phyloP scores from a whole-genome alignment of 1,139 yeast species.

The Scheffersomyces insectosa region DNA sequence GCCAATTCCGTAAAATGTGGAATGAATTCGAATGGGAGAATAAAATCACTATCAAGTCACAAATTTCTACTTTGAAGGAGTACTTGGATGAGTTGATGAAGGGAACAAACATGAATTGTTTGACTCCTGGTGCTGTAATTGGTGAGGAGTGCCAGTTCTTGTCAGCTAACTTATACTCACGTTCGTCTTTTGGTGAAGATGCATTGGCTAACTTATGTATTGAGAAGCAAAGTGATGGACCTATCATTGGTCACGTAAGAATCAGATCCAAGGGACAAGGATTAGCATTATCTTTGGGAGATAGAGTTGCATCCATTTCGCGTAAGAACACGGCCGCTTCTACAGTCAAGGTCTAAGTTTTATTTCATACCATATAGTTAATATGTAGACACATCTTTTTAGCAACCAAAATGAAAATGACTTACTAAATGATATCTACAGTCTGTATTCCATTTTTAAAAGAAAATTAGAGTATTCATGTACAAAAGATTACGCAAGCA shows the following conservation, averaged over 20 bases:
- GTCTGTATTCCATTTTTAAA: not conserved
- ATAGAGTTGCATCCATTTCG: slow-evolving; percentile 80
- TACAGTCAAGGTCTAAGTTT: slow-evolving; percentile 5
- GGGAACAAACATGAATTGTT: slow-evolving; percentile 91
- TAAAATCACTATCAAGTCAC: slow-evolving; percentile 86
- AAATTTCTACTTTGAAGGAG: slow-evolving; percentile 66
- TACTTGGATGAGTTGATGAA: slow-evolving; percentile 76
- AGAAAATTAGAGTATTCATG: too few species aligned
- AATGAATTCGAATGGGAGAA: slow-evolving; percentile 99
- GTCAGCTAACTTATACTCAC: slow-evolving; percentile 91
- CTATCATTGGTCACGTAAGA: slow-evolving; percentile 91
- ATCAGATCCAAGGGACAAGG: slow-evolving; percentile 99
- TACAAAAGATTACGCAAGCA: not conserved
- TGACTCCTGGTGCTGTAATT: slow-evolving; percentile 86
- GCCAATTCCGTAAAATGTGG: slow-evolving; percentile 97
- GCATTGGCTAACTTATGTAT: slow-evolving; percentile 95
- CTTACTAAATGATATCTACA: not conserved
- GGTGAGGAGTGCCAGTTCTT: slow-evolving; percentile 90
- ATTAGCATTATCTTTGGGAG: slow-evolving; percentile 91
- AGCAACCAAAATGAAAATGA: slow-evolving; percentile 4
- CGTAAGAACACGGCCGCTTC: slow-evolving; percentile 45
- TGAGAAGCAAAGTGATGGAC: slow-evolving; percentile 74
- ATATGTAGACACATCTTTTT: slow-evolving; percentile 7
- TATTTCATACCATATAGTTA: not conserved
- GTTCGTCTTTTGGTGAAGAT: slow-evolving; percentile 95